Base-by-base conservation (phyloP, 163 green algal genomes). In the Scenedesmus sp. region DNA sequence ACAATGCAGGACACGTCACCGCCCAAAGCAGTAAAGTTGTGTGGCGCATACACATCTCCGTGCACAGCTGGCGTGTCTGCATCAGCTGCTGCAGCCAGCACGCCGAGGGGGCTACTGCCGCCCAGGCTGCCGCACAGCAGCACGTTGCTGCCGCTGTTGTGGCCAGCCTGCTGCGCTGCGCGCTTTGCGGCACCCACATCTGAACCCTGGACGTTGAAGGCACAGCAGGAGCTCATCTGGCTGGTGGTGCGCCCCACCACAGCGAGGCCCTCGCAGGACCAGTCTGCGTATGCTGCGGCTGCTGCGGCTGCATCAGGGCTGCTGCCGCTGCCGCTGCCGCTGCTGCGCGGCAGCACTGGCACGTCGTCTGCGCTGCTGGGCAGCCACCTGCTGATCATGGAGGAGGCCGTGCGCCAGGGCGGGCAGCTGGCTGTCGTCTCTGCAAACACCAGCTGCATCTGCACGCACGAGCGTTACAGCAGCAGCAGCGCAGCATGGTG, bases 331-430 rank as follows among this genome's bases (percentile, higher is more conserved):
- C 86, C 84, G 54, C 52, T 84, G 46, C 54, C 57, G 66, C 66
- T 73, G 73, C 70, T 88, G 57, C 12, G 57, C 23, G 74, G 57
- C 23, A 54, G 13, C 6, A 91, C 76, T 52, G 74, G 74, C 7
- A 88, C 83, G n/a, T 92, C 88, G 9, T 92, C 88, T 57, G 59
- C 88, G 55, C 9, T 74, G 64, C 16, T 52, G 15, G 88, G 88
- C 9, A 92, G 81, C 88, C 88, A 92, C 34, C 74, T 88, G 81
- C 64, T 88, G 81, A 89, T 60, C 88, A 92, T 92, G 64, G 26
- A 88, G 15, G 77, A 26, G 1, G 64, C 26, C 46, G 74, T 26
- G 52, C 88, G 81, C 88, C 88, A 92, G 13, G 88, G 88, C 7
- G 88, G 88, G 81, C 81, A 92, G 62, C 81, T 89, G 9, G 34